Conservation (phyloP, 169 alveolate species). For the Plasmodium ovale region DNA sequence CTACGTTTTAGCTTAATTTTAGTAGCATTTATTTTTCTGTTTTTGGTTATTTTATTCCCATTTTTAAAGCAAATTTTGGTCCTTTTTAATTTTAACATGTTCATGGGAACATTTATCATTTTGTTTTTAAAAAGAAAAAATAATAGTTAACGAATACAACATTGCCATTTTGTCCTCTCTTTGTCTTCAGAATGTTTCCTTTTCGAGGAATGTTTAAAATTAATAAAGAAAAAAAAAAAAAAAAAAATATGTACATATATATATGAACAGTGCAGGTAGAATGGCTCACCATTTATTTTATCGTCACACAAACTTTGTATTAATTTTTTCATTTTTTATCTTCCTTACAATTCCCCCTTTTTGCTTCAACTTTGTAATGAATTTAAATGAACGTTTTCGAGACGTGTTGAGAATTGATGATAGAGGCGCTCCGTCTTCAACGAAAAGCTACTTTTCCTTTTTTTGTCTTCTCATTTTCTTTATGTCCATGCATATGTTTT, state of each 20-base stretch:
- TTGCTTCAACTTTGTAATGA: too few species aligned
- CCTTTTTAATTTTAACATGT: neutral
- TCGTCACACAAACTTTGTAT: neutral
- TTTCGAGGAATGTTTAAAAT: constrained; percentile 1
- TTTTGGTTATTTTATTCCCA: neutral
- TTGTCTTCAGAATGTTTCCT: neutral
- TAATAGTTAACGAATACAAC: neutral
- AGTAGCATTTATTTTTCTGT: too few species aligned
- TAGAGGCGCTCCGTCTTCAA: neutral
- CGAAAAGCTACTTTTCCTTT: constrained; percentile 27
- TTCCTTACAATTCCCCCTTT: neutral
- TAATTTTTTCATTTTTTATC: neutral
- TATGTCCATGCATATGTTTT: constrained; percentile 47
- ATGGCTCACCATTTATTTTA: neutral
- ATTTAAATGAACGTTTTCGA: neutral
- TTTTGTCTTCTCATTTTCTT: constrained; percentile 68
- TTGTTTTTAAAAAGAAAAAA: constrained; percentile 7
- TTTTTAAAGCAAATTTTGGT: neutral
- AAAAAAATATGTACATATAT: too few species aligned
- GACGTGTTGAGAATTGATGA: neutral
- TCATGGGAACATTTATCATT: neutral
- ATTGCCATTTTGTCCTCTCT: neutral
- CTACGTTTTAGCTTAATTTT: too few species aligned
- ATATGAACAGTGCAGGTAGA: neutral
- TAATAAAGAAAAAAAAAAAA: constrained; percentile 10